phyloP scores from a whole-genome alignment of 1,139 yeast genomes.

The Candida tunisiensis region DNA sequence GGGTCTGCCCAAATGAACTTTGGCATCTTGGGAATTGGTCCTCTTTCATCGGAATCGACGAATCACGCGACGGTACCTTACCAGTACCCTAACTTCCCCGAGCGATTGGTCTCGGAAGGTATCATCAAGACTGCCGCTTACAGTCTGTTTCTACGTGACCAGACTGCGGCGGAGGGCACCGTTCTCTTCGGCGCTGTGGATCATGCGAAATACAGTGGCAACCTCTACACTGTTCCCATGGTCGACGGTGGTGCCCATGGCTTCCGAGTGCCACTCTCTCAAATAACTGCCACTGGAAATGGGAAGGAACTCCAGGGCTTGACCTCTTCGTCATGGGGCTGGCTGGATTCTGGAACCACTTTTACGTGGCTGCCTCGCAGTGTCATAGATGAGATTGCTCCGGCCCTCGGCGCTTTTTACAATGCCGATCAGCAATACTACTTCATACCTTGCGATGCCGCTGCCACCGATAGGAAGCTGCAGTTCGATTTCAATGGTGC shows the following conservation, averaged over 20 bases:
- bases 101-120: slow-evolving; percentile 28
- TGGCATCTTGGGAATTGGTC: too few relatives aligned
- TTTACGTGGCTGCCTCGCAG: slow-evolving; percentile 30
- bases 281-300: too few relatives aligned
- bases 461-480: slow-evolving; percentile 1
- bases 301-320: background rate
- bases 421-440: background rate
- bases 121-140: slow-evolving; percentile 28
- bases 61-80: slow-evolving; percentile 5
- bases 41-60: too few relatives aligned
- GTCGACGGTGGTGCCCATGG: too few relatives aligned
- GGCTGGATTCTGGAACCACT: slow-evolving; percentile 52
- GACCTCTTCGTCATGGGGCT: too few relatives aligned
- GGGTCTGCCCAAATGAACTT: too few relatives aligned
- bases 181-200: slow-evolving; percentile 46
- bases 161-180: slow-evolving; percentile 26
- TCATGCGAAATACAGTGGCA: slow-evolving; percentile 31
- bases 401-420: background rate
- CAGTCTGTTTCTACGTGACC: slow-evolving; percentile 32
- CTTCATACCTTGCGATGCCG: background rate
- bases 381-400: slow-evolving; percentile 24
- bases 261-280: too few relatives aligned
- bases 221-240: slow-evolving; percentile 17
- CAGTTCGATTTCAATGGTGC: slow-evolving; percentile 2
- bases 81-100: slow-evolving; percentile 26